Base-by-base conservation (phyloP, 495 filamentous ascomycete species). In the Daldinia concentrica region DNA sequence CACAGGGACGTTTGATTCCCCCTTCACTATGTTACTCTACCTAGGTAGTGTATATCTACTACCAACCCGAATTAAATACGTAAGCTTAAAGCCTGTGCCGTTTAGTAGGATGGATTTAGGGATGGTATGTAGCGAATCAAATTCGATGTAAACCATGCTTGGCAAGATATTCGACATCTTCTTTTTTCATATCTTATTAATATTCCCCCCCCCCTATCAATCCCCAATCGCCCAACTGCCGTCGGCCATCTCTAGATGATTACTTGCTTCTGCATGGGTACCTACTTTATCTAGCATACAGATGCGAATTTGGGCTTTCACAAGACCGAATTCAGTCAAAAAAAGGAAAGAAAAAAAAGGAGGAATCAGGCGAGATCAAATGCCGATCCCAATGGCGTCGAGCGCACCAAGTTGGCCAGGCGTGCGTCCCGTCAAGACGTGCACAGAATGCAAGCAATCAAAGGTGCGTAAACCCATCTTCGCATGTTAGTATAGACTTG, bases 371-470 rank as follows among this genome's bases (percentile, higher is more conserved):
- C 50, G 27, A 30, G 24, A 24, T 41, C 62, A 45, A 54, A 54
- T 60, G 43, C 54, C 36, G 11, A 60, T 58, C 52, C 34, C 61
- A 11, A 73, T 73, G 70, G 65, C 70, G 39, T 68, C 70, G 6
- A 69, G 56, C 58, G 65, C 62, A 61, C 63, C 69, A 12, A 67
- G 69, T 62, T 73, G 70, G 70, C 70, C 70, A 3, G 70, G 70
- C 19, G 62, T 66, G 22, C 70, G 70, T 45, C 70, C 70, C 17
- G 70, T 73, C 29, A 73, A 73, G 54, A 78, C 76, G 0, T 78
- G 76, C 64, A 78, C 76, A 27, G 76, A 78, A 69, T 78, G 76
- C 69, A 78, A 78, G 29, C 76, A 78, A 58, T 76, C 76, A 24
- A 78, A 78, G 66, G 76, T 76, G 63, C 11, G 19, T 30, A 45